Evolutionary conservation across 805 yeast genomes (phyloP).

Genomic region (Kodamaea sagamina): DNA sequence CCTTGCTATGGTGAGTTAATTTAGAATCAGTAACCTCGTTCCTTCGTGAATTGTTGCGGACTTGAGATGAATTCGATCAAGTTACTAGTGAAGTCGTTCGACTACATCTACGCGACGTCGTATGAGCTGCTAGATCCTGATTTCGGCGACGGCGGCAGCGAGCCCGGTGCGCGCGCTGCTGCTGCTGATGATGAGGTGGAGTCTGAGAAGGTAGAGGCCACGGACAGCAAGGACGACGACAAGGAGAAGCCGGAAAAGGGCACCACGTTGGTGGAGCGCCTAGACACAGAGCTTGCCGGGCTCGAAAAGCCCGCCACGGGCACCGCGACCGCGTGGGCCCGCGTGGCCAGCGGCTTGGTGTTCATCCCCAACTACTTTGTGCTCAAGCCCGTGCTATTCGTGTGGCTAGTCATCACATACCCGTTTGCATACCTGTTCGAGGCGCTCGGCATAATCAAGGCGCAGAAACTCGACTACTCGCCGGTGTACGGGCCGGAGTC

Average conservation of each 20-base stretch:
- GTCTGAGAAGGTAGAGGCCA: too few relatives aligned
- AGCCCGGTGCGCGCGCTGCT: too few relatives aligned
- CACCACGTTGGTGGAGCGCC: background rate
- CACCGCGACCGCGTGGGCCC: background rate
- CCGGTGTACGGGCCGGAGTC: conserved; percentile 10
- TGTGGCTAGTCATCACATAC: conserved; percentile 55
- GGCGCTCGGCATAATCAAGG: conserved; percentile 17
- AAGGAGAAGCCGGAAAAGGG: background rate
- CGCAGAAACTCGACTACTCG: conserved; percentile 9
- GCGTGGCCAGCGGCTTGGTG: conserved; percentile 15
- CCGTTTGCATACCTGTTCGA: conserved; percentile 51
- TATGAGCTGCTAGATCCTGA: conserved; percentile 6
- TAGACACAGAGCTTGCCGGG: too few relatives aligned
- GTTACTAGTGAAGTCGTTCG: conserved; percentile 35
- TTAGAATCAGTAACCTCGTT: background rate
- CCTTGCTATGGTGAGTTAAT: conserved; percentile 6
- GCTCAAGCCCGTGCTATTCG: conserved; percentile 50
- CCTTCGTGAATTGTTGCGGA: conserved; percentile 1
- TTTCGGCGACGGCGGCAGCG: background rate
- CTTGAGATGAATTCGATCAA: conserved; percentile 37
- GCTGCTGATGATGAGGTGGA: too few relatives aligned
- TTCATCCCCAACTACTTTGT: conserved; percentile 54
- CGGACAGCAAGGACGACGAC: too few relatives aligned
- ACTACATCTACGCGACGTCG: conserved; percentile 23
- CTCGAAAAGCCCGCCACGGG: background rate